Conservation (phyloP, 768 basidiomycete species). For the Boletus subparvulus region DNA sequence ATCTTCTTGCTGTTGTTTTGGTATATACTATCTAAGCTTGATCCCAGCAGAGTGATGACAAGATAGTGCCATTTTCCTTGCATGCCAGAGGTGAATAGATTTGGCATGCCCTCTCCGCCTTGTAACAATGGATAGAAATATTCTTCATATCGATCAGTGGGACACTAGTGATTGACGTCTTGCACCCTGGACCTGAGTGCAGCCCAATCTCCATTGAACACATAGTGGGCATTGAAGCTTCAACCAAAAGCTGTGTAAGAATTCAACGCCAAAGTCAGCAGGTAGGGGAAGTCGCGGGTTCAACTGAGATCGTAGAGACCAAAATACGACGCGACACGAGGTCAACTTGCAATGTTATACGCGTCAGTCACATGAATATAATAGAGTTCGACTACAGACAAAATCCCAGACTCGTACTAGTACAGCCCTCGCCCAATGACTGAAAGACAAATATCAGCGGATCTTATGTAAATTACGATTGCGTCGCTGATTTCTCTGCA, state of each 20-base stretch:
- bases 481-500: constrained; percentile 18
- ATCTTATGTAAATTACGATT: constrained; percentile 24
- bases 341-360: constrained; percentile 14
- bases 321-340: neutral
- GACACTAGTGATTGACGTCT: constrained; percentile 66
- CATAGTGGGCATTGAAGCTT: constrained; percentile 52
- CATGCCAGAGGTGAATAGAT: constrained; percentile 60
- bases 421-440: neutral
- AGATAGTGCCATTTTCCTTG: constrained; percentile 66
- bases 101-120: constrained; percentile 73
- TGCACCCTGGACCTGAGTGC: constrained; percentile 81
- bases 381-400: neutral
- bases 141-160: constrained; percentile 73
- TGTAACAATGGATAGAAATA: constrained; percentile 66
- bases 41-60: constrained; percentile 71
- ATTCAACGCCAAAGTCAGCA: neutral
- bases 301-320: neutral
- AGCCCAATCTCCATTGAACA: constrained; percentile 57
- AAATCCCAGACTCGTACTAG: neutral
- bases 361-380: constrained; percentile 30
- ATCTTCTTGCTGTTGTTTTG: too few relatives aligned
- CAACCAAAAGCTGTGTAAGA: neutral
- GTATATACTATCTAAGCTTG: constrained; percentile 64
- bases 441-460: neutral
- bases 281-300: neutral